These are phyloP conservation scores for Aspergillus sparsus DNA, from an alignment of 495 filamentous ascomycete species.

Conservation along the genomic window DNA sequence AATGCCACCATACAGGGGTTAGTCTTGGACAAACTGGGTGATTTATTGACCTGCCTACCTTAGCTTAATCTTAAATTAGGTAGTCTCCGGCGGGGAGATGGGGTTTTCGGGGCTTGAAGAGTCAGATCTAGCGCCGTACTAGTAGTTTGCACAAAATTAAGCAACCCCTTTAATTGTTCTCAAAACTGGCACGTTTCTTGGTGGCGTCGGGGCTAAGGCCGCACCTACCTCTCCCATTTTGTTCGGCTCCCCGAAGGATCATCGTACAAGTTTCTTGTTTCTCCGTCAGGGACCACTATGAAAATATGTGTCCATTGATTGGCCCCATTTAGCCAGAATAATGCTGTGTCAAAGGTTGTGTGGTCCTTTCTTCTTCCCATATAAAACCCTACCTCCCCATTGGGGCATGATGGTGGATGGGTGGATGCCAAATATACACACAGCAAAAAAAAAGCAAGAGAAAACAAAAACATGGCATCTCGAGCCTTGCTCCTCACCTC, in stretches of 20 bases:
- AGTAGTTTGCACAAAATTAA: not conserved
- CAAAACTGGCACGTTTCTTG: not conserved
- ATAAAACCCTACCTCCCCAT: no score
- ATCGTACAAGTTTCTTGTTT: not conserved
- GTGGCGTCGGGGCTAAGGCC: not conserved
- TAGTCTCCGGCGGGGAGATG: no score
- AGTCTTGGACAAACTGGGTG: slow-evolving; percentile 55
- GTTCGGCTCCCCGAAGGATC: not conserved
- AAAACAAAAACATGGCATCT: slow-evolving; percentile 10
- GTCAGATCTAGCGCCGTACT: no score
- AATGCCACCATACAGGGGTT: slow-evolving; percentile 54
- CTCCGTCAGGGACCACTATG: not conserved
- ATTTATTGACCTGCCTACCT: slow-evolving; percentile 47
- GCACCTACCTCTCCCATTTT: not conserved
- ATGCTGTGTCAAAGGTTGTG: no score
- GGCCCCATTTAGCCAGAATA: no score
- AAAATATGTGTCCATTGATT: no score
- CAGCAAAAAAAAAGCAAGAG: not conserved
- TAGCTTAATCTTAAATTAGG: slow-evolving; percentile 4
- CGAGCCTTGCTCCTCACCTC: slow-evolving; percentile 22
- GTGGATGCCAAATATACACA: not conserved
- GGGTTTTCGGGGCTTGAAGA: no score
- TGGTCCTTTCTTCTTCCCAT: no score
- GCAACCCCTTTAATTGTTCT: not conserved
- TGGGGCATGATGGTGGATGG: no score